phyloP scores from a whole-genome alignment of 192 early-diverging fungal genomes.

The Coemansia sp. region DNA sequence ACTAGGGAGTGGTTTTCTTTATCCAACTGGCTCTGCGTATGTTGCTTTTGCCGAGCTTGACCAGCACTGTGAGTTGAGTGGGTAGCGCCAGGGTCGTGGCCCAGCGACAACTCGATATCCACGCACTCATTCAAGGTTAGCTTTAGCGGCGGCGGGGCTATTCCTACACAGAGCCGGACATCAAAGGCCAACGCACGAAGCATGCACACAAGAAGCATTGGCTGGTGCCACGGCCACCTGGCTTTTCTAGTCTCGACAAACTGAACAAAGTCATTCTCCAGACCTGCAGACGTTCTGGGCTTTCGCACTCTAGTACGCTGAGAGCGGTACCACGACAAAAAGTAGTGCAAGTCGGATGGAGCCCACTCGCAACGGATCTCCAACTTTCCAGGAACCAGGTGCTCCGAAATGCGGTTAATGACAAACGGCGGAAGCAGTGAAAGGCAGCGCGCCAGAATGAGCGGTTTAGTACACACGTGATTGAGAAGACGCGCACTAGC shows the following conservation, averaged over 20 bases:
- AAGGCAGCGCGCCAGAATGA: constrained; percentile 8
- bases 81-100: not conserved
- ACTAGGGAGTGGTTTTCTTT: not conserved
- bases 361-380: constrained; percentile 41
- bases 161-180: constrained; percentile 28
- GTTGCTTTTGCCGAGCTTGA: not conserved
- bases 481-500: constrained; percentile 12
- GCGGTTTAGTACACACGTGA: constrained; percentile 4
- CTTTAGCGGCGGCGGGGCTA: constrained; percentile 23
- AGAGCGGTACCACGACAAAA: constrained; percentile 16
- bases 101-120: constrained; percentile 10
- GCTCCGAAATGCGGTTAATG: constrained; percentile 17
- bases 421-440: constrained; percentile 20
- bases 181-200: constrained; percentile 33
- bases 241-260: constrained; percentile 14
- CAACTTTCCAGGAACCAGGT: constrained; percentile 17
- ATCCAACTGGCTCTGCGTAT: not conserved
- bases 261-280: constrained; percentile 9
- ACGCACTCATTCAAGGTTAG: constrained; percentile 34
- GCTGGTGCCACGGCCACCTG: constrained; percentile 32
- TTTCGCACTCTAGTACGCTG: not conserved
- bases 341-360: constrained; percentile 26
- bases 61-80: not conserved
- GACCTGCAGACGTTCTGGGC: not conserved
- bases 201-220: constrained; percentile 34